Conservation (phyloP, 2,329 filamentous ascomycete genomes). For the Didymella pomorum region DNA sequence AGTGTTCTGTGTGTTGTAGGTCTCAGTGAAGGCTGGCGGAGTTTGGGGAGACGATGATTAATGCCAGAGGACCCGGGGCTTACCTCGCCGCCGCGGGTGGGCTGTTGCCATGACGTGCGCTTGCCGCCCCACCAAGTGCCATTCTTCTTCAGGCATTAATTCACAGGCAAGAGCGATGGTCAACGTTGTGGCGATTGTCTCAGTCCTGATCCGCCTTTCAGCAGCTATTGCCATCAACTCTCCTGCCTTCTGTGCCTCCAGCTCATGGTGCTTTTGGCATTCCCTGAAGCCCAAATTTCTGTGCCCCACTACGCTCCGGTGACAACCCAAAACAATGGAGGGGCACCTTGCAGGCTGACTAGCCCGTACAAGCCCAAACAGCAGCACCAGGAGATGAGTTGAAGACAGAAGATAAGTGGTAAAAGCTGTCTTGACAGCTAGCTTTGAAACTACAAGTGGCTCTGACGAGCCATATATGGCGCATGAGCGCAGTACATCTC, state of each 20-base stretch:
- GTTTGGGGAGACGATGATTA: constrained; percentile 17
- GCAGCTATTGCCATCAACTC: not conserved
- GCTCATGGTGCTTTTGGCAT: not conserved
- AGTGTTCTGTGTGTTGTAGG: constrained; percentile 22
- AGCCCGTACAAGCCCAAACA: not conserved
- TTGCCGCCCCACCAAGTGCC: constrained; percentile 30
- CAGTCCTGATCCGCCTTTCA: not conserved
- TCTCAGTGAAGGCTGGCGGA: constrained; percentile 26
- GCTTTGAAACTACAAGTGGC: constrained; percentile 9
- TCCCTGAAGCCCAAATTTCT: not conserved
- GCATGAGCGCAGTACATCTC: constrained; percentile 18
- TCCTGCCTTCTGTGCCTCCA: not conserved
- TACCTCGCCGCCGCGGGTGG: constrained; percentile 22
- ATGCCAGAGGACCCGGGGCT: constrained; percentile 11
- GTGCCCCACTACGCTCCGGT: constrained; percentile 5
- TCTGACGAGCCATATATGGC: constrained; percentile 6
- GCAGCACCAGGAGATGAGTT: not conserved
- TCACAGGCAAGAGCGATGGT: not conserved
- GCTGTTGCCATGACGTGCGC: constrained; percentile 34
- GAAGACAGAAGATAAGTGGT: not conserved
- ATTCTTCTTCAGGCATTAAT: constrained; percentile 17
- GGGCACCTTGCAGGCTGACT: constrained; percentile 5
- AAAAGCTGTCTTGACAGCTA: constrained; percentile 9
- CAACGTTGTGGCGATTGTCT: not conserved
- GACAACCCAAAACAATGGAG: constrained; percentile 6